Evolutionary conservation across 306 rosid species (phyloP), one percentile per base, ranked within the genome.

Genomic region (Argentina anserina): DNA sequence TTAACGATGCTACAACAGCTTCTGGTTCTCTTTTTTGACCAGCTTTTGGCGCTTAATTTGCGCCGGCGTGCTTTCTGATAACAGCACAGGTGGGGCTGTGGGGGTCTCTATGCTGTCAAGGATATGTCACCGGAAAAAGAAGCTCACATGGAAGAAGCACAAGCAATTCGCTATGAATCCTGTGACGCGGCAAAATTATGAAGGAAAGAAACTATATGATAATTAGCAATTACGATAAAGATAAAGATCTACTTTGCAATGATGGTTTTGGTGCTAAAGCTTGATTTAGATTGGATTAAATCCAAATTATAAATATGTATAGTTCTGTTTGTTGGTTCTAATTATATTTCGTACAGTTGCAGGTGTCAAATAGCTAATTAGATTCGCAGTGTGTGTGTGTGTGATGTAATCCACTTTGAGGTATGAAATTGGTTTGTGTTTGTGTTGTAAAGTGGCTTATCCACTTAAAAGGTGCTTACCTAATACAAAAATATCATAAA

Each of bases 31-130:
- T 81, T 72, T 76, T 47, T 81, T 76, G 73, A 81, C 79, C 72
- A 52, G 39, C 72, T 81, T 73, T 76, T 61, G 18, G 64, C 69
- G 84, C 81, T 76, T 53, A 76, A 81, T 47, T 81, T 76, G 72
- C 84, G 84, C 79, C 72, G 55, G 45, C 76, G 18, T 55, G 40
- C 64, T 68, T 67, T 67, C 37, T 5, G 75, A 67, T 61, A 42
- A 60, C 26, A 62, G 69, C 71, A 36, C 70, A 47, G 50, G 84
- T 71, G 75, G 76, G 77, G 42, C 39, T 46, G 60, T 25, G 56
- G 79, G 74, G 79, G 45, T 75, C 83, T 64, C 39, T 13, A 37
- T 75, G 83, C 77, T 71, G 70, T 79, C 76, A 63, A 69, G 72
- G 49, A 43, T 36, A 34, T 62, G 21, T 62, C 67, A 34, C 43